Base-by-base conservation (phyloP, 441 rosid genomes). In the Oxalis stricta region DNA sequence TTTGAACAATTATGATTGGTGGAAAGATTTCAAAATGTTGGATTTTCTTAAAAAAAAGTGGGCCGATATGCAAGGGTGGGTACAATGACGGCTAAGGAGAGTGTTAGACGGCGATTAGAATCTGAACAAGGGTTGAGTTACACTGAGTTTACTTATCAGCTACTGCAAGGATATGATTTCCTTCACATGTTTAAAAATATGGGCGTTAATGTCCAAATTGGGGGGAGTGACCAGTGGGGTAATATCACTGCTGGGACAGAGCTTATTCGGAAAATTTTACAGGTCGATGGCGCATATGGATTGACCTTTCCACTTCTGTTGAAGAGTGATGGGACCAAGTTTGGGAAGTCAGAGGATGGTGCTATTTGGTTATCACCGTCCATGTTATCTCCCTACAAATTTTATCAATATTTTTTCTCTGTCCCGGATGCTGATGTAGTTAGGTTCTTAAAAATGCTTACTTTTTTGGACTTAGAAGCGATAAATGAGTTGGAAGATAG, bases 151-250 rank as follows among this genome's bases (percentile, higher is more conserved):
- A 80, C 75, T 20, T 89, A 85, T 53, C 94, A 82, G 81, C 59
- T 89, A 30, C 44, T 89, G 55, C 98, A 89, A 60, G 96, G 93
- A 7, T 85, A 78, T 48, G 98, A 89, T 58, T 82, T 85, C 46
- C 52, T 82, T 18, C 43, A 73, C 56, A 49, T 91, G 72, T 83
- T 78, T 44, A 52, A 66, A 63, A 75, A 79, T 37, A 61, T 75
- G 65, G 81, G 87, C 48, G 66, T 91, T 45, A 85, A 59, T 70
- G 94, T 83, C 53, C 95, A 91, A 53, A 83, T 91, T 50, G 98
- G 96, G 19, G 98, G 98, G 18, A 91, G 98, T 73, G 98, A 85
- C 52, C 96, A 85, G 30, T 91, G 96, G 98, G 98, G 96, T 0
- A 91, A 91, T 54, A 83, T 91, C 15, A 78, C 89, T 46, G 94